Evolutionary conservation across 345 rosid genomes (phyloP).

Genomic region (Citrus reticulata): DNA sequence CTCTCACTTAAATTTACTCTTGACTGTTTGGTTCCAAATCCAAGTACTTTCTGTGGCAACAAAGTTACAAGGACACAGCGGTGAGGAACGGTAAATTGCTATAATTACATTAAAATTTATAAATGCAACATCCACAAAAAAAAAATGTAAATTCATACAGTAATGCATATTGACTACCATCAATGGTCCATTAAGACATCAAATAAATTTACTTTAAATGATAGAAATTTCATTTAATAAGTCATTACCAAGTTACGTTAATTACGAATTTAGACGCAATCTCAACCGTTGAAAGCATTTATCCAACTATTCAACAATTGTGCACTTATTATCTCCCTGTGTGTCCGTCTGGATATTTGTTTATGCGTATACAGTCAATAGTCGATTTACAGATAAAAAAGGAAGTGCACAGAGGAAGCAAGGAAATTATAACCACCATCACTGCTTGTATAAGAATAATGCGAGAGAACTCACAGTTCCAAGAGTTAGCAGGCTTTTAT

Average conservation of each 20-base stretch:
- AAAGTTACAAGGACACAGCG: not conserved
- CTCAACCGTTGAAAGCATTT: not conserved
- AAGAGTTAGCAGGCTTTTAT: constrained; percentile 94
- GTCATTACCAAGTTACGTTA: not conserved
- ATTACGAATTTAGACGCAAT: not conserved
- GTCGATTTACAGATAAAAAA: not conserved
- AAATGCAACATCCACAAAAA: not conserved
- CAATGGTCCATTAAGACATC: not conserved
- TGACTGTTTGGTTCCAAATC: not conserved
- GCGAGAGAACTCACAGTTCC: constrained; percentile 78
- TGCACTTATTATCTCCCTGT: not conserved
- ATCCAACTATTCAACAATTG: not conserved
- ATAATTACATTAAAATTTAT: not conserved
- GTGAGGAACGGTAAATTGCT: not conserved
- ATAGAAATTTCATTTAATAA: not conserved
- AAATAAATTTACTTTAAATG: not conserved
- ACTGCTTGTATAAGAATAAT: constrained; percentile 12
- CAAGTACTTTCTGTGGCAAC: not conserved
- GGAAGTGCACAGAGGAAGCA: not conserved
- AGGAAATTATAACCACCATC: not conserved
- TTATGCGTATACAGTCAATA: not conserved
- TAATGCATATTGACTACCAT: not conserved
- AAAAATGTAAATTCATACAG: not conserved
- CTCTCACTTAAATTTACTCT: not conserved
- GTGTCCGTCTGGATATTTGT: not conserved